phyloP scores from a whole-genome alignment of 2,329 filamentous ascomycete genomes.

The Monilinia laxa region DNA sequence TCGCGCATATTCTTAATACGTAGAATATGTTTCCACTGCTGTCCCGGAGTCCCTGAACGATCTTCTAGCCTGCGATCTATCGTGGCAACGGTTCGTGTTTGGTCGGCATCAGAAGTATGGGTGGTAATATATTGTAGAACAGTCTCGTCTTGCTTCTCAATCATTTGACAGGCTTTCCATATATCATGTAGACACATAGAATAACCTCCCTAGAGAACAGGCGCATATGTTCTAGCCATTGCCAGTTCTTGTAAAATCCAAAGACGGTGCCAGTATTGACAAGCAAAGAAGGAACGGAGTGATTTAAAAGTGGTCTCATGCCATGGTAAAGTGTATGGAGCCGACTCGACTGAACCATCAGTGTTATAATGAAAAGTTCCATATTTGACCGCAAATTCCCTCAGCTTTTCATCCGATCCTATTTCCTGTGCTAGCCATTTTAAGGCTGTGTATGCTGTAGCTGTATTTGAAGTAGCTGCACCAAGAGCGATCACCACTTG shows the following conservation, averaged over 20 bases:
- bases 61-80: conserved; percentile 17
- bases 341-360: background rate
- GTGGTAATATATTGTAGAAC: conserved; percentile 15
- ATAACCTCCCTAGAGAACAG: conserved; percentile 14
- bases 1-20: conserved; percentile 20
- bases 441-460: conserved; percentile 10
- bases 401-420: conserved; percentile 1
- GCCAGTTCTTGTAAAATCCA: conserved; percentile 24
- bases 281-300: conserved; percentile 13
- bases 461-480: background rate
- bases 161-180: conserved; percentile 18
- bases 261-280: conserved; percentile 20
- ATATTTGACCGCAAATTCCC: conserved; percentile 19
- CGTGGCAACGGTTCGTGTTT: background rate
- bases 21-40: conserved; percentile 22
- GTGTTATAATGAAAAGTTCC: conserved; percentile 13
- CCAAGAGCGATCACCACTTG: conserved; percentile 18
- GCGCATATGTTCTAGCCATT: conserved; percentile 16
- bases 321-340: conserved; percentile 15
- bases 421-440: conserved; percentile 16
- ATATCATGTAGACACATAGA: conserved; percentile 15
- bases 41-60: conserved; percentile 17
- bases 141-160: conserved; percentile 16
- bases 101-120: background rate
- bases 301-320: conserved; percentile 8